Conservation (phyloP, 371 early-diverging fungal genomes). For the Chytridium lagenaria region DNA sequence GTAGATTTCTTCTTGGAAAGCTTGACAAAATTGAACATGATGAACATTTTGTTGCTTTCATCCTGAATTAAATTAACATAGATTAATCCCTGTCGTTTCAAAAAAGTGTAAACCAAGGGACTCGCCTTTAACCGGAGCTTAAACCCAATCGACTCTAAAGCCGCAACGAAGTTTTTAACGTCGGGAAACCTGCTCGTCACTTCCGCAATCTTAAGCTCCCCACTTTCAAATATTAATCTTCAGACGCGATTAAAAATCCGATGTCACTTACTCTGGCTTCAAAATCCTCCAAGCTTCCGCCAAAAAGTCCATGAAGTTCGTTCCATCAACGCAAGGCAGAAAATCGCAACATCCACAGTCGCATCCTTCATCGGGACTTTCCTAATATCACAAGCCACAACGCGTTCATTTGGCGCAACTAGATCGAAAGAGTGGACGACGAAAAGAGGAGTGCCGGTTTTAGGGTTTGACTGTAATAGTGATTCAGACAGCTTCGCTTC, state of each 20-base stretch:
- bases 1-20: background rate
- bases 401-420: conserved; percentile 79
- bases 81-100: too few species aligned
- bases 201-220: conserved; percentile 92
- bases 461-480: conserved; percentile 49
- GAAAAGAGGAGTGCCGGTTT: conserved; percentile 37
- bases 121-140: conserved; percentile 69
- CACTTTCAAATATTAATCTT: conserved; percentile 54
- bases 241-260: background rate
- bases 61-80: conserved; percentile 47
- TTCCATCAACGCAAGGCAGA: conserved; percentile 97
- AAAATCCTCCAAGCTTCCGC: conserved; percentile 91
- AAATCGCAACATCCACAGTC: conserved; percentile 89
- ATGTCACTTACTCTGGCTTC: conserved; percentile 69
- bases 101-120: conserved; percentile 62
- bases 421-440: conserved; percentile 95
- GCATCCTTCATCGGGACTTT: conserved; percentile 78
- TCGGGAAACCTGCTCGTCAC: conserved; percentile 89
- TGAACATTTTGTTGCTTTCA: conserved; percentile 87
- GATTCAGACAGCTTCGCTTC: conserved; percentile 89
- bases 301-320: conserved; percentile 90
- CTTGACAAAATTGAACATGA: conserved; percentile 83
- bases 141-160: conserved; percentile 77
- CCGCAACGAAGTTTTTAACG: conserved; percentile 75
- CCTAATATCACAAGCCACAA: conserved; percentile 94